Base-by-base conservation (phyloP, 805 yeast genomes). In the Priceomyces melissophilus region DNA sequence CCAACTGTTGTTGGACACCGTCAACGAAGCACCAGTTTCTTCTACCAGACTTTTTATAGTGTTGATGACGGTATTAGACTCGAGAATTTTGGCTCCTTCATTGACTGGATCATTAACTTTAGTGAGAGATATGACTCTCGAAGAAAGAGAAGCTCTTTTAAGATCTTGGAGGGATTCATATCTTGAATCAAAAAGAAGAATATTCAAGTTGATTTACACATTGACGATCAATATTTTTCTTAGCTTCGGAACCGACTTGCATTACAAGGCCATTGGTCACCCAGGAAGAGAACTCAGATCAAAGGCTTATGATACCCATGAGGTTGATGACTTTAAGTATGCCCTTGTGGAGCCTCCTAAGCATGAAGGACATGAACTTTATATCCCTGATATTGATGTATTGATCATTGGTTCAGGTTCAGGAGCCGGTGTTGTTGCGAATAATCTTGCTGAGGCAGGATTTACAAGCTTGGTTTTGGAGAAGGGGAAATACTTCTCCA, bases 341-440 rank as follows among this genome's bases (percentile, higher is more conserved):
- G 42, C 47, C 11, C 58, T 63, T 56, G 49, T 65, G 44, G 57
- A 49, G 1, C 56, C 63, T 28, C 72, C 71, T 7, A 44, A 32
- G 1, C 38, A 48, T 10, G 57, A 62, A 8, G 55, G 55, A 11
- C 36, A 47, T 4, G 71, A 64, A 42, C 55, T 68, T 30, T 55
- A 61, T 40, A 39, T 68, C 33, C 67, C 70, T 4, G 54, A 62
- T n/a, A 47, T 67, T 25, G 80, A 76, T 43, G 78, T 60, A 3
- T 55, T 72, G 10, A 63, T 77, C 30, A 61, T 76, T 30, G 82
- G 82, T 3, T 71, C 78, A 3, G 82, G 82, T 1, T 54, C 73
- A 10, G 76, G 79, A 4, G 77, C 78, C 1, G 79, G 80, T 5
- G 81, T 76, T 0, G 73, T 65, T 0, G 81, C 79, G 3, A 67